Conservation (phyloP, 2,329 filamentous ascomycete species). For the Scleromitrula shiraiana region DNA sequence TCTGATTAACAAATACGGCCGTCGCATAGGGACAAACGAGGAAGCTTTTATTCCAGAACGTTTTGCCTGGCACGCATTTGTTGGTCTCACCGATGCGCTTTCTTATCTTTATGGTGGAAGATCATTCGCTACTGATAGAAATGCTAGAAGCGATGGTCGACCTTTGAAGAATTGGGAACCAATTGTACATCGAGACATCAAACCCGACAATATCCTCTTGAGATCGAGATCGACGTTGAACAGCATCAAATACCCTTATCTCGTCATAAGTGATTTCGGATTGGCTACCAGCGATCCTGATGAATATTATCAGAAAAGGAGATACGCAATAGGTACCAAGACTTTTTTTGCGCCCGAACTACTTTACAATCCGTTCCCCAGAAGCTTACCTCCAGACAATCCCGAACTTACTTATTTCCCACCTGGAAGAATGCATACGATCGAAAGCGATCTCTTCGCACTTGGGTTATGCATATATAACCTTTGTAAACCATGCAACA, state of each 20-base stretch:
- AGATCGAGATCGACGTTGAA: conserved; percentile 18
- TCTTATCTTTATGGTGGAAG: conserved; percentile 20
- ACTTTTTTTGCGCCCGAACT: conserved; percentile 21
- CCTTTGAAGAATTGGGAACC: conserved; percentile 17
- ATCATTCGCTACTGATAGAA: conserved; percentile 6
- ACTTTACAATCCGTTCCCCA: conserved; percentile 16
- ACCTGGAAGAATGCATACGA: conserved; percentile 9
- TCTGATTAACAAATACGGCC: conserved; percentile 16
- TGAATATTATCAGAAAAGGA: conserved; percentile 3
- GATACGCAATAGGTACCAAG: conserved; percentile 11
- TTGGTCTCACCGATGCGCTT: conserved; percentile 23
- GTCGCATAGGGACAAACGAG: conserved; percentile 2
- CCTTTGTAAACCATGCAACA: conserved; percentile 4
- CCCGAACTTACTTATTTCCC: conserved; percentile 7
- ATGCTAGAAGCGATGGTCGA: neutral
- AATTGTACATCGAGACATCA: conserved; percentile 26
- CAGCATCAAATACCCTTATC: conserved; percentile 21
- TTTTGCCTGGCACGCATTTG: conserved; percentile 26
- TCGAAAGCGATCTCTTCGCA: conserved; percentile 22
- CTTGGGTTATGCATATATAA: conserved; percentile 19
- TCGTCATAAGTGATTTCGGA: conserved; percentile 26
- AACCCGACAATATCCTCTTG: conserved; percentile 26
- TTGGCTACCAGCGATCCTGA: conserved; percentile 18
- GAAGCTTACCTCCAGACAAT: too few species aligned
- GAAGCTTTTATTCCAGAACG: conserved; percentile 15